A percentile compares a stretch with the other conserved stretches of the same genome.
Conservation (phyloP, 176 grass and related monocot genomes). For the Phyllostachys edulis region DNA sequence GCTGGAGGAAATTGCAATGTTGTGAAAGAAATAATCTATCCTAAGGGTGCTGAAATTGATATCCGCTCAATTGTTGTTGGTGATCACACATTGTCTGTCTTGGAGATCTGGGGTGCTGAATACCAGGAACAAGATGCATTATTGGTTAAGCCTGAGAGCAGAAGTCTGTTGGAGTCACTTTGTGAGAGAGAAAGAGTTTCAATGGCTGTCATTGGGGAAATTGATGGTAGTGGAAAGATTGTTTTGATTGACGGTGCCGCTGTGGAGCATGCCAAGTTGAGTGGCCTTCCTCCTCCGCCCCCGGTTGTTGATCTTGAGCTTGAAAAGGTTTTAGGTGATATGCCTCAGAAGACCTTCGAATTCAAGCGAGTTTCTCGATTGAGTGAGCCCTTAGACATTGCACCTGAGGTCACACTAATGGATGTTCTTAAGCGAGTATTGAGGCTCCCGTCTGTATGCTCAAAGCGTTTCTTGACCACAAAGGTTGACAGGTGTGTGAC, state of each 20-base stretch:
- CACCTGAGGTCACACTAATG: conserved; percentile 56
- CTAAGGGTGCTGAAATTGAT: conserved; percentile 87
- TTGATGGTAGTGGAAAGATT: conserved; percentile 80
- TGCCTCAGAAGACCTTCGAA: conserved; percentile 80
- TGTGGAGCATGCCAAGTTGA: conserved; percentile 46
- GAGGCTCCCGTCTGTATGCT: conserved; percentile 64
- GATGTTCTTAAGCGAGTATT: conserved; percentile 66
- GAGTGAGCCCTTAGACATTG: conserved; percentile 55
- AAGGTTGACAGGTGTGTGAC: conserved; percentile 96
- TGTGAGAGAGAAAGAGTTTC: conserved; percentile 83
- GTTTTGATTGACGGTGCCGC: conserved; percentile 72
- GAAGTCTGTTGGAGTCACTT: conserved; percentile 54
- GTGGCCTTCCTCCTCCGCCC: conserved; percentile 44
- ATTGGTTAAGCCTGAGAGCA: conserved; percentile 69
- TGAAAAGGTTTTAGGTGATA: conserved; percentile 78
- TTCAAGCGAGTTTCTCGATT: conserved; percentile 46
- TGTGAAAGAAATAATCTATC: conserved; percentile 67
- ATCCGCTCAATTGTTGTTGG: conserved; percentile 56
- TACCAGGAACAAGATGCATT: conserved; percentile 94
- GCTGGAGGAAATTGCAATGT: conserved; percentile 86
- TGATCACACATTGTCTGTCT: conserved; percentile 81
- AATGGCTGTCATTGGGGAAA: conserved; percentile 80
- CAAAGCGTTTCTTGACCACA: conserved; percentile 82
- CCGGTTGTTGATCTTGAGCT: conserved; percentile 71
- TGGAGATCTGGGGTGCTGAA: conserved; percentile 87